Evolutionary conservation across 495 filamentous ascomycete species (phyloP).

Genomic region (Annulohypoxylon moriforme): DNA sequence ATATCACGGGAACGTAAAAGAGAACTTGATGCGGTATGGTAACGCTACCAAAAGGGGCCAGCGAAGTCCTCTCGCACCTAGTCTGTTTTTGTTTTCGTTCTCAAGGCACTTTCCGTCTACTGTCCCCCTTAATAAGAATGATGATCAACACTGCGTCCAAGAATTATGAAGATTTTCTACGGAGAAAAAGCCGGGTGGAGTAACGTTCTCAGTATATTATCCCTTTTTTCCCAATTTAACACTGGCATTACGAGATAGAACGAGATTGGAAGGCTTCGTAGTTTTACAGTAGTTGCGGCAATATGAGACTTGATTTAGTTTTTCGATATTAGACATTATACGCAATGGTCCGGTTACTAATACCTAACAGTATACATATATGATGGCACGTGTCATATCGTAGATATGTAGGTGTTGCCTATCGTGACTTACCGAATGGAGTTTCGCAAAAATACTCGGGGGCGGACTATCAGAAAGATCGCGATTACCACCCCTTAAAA

Average conservation of each 20-base stretch:
- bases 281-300: slow-evolving; percentile 39
- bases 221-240: slow-evolving; percentile 27
- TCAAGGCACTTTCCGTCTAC: slow-evolving; percentile 32
- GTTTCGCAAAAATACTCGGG: slow-evolving; percentile 3
- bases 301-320: slow-evolving; percentile 29
- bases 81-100: slow-evolving; percentile 36
- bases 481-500: slow-evolving; percentile 1
- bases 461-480: slow-evolving; percentile 7
- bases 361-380: neutral
- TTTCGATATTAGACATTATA: neutral
- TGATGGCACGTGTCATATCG: neutral
- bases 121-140: slow-evolving; percentile 47
- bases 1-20: slow-evolving; percentile 52
- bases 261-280: slow-evolving; percentile 45
- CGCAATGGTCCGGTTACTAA: neutral
- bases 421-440: neutral
- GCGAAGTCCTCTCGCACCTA: slow-evolving; percentile 30
- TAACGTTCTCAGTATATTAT: slow-evolving; percentile 32
- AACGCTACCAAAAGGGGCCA: slow-evolving; percentile 32
- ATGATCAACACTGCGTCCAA: slow-evolving; percentile 32
- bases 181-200: slow-evolving; percentile 24
- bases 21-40: slow-evolving; percentile 46
- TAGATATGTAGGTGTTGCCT: neutral
- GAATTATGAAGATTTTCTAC: slow-evolving; percentile 22
- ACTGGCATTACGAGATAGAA: slow-evolving; percentile 45